Evolutionary conservation across 192 early-diverging fungal genomes (phyloP), one percentile per base, ranked within the genome.

Genomic region (Lunasporangiospora selenospora): DNA sequence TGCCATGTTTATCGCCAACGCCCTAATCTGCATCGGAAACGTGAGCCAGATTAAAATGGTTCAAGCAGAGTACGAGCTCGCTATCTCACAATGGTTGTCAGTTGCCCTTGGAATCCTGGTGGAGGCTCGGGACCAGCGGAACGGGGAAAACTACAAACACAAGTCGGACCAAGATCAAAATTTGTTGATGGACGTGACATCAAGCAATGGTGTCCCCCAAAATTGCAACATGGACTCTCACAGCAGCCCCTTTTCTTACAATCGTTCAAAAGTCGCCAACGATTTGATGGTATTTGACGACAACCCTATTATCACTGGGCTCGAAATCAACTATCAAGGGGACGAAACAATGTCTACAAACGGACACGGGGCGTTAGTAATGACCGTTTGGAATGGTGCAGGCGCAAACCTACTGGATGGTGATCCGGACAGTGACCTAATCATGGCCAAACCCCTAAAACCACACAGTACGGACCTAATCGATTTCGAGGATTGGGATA

Each of bases 1-100:
- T 3, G 24, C 46, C 9, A 45, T 37, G 40, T 67, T 67, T 41
- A 38, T 67, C n/a, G 21, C 56, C 9, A 53, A 45, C 8, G 49
- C 57, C 12, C 21, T 67, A 16, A 58, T 67, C n/a, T 47, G 49
- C 8, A 37, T 67, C 21, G 65, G 65, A 0, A 59, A 55, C 9
- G 38, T 67, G 5, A 23, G 50, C 26, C 56, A 43, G 26, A 33
- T 46, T 34, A 67, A 67, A 31, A 36, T 46, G 0, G 7, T 67
- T 23, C 27, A 58, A 30, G 32, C 47, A 26, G 55, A 53, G 3
- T 67, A 59, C 31, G 65, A 67, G 37, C 43, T 58, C 18, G 26
- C 29, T 4, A 45, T 67, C 19, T 67, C 65, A 6, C 48, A 30
- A 15, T n/a, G n/a, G n/a, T n/a, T n/a, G n/a, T n/a, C n/a, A n/a